These are phyloP conservation scores for Xylaria flabelliformis DNA, from an alignment of 495 filamentous ascomycete genomes.

Conservation along the genomic window DNA sequence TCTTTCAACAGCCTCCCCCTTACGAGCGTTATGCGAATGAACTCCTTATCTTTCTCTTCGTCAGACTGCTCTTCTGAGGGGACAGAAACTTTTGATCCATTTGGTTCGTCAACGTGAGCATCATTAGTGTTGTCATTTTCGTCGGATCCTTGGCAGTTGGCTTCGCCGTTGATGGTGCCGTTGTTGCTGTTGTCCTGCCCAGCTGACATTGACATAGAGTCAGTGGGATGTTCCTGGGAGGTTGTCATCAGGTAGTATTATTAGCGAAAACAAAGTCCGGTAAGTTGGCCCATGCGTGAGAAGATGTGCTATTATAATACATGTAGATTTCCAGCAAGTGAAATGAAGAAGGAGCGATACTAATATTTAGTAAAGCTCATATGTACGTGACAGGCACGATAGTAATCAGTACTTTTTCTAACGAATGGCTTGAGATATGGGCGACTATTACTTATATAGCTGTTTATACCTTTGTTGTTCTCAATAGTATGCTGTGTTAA, in stretches of 20 bases:
- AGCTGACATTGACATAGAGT: not conserved
- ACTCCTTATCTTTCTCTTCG: not conserved
- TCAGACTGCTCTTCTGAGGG: not conserved
- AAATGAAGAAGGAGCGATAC: not conserved
- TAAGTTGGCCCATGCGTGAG: not conserved
- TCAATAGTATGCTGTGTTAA: not conserved
- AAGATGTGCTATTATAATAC: not conserved
- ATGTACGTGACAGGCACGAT: not conserved
- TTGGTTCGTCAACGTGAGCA: not conserved
- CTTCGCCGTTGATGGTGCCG: not conserved
- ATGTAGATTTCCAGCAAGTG: not conserved
- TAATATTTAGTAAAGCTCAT: not conserved
- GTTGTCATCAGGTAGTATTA: not conserved
- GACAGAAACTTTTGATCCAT: not conserved
- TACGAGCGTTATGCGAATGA: not conserved
- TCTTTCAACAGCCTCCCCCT: not conserved
- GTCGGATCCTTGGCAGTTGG: not conserved
- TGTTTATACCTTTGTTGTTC: not conserved
- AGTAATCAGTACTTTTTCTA: not conserved
- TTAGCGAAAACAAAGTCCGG: not conserved
- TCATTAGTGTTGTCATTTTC: not conserved
- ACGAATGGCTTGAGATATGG: not conserved
- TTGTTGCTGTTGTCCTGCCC: not conserved
- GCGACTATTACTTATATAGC: not conserved
- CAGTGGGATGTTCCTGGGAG: not conserved